A percentile compares a stretch with the other conserved stretches of the same genome.
Conservation (phyloP, 306 rosid genomes). For the Rosa rugosa region DNA sequence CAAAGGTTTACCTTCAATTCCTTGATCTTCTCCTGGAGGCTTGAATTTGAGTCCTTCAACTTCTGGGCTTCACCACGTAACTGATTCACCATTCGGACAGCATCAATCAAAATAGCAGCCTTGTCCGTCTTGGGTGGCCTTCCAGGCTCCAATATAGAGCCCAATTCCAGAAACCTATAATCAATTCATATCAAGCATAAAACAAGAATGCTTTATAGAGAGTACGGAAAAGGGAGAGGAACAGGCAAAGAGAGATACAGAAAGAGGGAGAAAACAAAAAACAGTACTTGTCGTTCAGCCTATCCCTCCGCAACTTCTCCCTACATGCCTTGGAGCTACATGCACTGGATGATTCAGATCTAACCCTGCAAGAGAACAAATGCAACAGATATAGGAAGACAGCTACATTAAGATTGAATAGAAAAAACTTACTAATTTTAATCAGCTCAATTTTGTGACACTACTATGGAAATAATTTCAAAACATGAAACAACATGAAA, state of each 20-base stretch:
- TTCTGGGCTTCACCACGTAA: constrained; percentile 80
- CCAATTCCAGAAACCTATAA: constrained; percentile 80
- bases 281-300: constrained; percentile 84
- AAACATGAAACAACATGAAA: background rate
- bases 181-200: constrained; percentile 30
- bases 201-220: constrained; percentile 20
- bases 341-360: constrained; percentile 62
- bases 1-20: constrained; percentile 68
- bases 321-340: constrained; percentile 92
- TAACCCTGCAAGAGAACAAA: constrained; percentile 51
- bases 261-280: background rate
- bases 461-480: background rate
- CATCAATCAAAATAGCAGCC: constrained; percentile 82
- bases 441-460: background rate
- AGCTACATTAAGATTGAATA: constrained; percentile 2
- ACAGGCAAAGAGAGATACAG: background rate
- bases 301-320: constrained; percentile 93
- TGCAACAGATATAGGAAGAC: constrained; percentile 16
- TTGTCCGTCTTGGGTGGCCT: constrained; percentile 89
- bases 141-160: constrained; percentile 93
- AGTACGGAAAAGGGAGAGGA: background rate
- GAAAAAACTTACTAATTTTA: background rate
- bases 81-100: constrained; percentile 84
- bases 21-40: constrained; percentile 88
- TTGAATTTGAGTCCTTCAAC: constrained; percentile 70